phyloP scores from a whole-genome alignment of 1,284 basidiomycete genomes.

The Ustilago trichophora region DNA sequence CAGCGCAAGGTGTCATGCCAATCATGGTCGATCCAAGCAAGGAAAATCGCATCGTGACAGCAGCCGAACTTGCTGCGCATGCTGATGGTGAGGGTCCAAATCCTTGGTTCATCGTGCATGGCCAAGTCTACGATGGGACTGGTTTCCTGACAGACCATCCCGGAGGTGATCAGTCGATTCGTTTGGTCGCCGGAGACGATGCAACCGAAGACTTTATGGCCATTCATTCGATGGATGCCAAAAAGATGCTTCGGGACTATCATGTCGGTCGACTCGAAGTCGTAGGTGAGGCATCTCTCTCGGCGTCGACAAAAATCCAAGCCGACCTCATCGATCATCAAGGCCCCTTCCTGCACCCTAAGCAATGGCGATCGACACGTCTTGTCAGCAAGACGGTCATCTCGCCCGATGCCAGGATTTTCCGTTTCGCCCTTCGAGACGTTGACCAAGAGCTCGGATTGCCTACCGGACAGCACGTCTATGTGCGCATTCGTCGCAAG shows the following conservation, averaged over 20 bases:
- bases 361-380: conserved; percentile 71
- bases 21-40: conserved; percentile 52
- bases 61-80: conserved; percentile 71
- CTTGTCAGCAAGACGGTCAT: conserved; percentile 69
- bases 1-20: conserved; percentile 44
- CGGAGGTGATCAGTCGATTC: conserved; percentile 74
- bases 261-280: conserved; percentile 45
- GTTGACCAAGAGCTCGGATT: conserved; percentile 72
- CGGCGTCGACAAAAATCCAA: conserved; percentile 2
- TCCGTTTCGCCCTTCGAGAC: conserved; percentile 71
- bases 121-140: conserved; percentile 72
- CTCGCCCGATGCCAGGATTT: conserved; percentile 72
- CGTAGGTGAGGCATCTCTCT: not conserved
- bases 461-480: conserved; percentile 75
- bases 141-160: conserved; percentile 74
- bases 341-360: conserved; percentile 70
- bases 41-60: conserved; percentile 69
- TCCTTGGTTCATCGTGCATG: conserved; percentile 75
- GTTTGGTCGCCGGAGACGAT: conserved; percentile 74
- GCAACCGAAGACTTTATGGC: conserved; percentile 75
- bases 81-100: conserved; percentile 66
- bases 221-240: conserved; percentile 72
- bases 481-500: conserved; percentile 37
- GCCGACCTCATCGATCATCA: conserved; percentile 41
- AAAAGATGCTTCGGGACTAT: conserved; percentile 70